A percentile compares a stretch with the other conserved stretches of the same genome.
Conservation (phyloP, 2,329 filamentous ascomycete species). For the Rutstroemia sydowiana region DNA sequence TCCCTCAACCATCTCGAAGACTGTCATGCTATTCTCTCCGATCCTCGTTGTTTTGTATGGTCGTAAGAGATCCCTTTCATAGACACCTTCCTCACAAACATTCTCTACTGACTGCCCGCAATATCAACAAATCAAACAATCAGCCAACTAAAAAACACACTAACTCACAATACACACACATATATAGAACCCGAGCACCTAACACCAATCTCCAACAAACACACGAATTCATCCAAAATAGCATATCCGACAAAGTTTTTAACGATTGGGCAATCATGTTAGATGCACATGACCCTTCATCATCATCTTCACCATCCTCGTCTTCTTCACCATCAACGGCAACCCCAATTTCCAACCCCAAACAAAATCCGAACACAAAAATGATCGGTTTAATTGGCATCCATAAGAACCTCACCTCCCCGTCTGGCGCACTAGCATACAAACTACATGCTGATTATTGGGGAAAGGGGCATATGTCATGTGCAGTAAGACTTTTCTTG, state of each 20-base stretch:
- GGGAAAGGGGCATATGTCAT: conserved; percentile 15
- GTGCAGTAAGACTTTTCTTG: conserved; percentile 13
- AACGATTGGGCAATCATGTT: background rate
- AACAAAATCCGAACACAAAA: background rate
- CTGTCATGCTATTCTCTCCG: background rate
- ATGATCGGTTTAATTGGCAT: conserved; percentile 5
- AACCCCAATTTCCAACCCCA: background rate
- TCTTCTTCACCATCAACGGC: no score
- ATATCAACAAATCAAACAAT: background rate
- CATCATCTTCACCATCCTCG: no score
- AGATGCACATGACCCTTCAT: no score
- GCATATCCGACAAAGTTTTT: background rate
- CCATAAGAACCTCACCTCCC: background rate
- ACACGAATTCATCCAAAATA: background rate
- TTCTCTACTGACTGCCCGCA: background rate
- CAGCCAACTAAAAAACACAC: no score
- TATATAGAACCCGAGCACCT: background rate
- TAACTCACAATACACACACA: background rate
- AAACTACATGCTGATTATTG: conserved; percentile 13
- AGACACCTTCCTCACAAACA: background rate
- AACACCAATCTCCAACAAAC: background rate
- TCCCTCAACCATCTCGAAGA: background rate
- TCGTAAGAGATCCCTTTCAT: background rate
- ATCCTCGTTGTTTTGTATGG: background rate
- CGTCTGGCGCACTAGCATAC: conserved; percentile 13